These are phyloP conservation scores for Cicer yamashitae DNA, from an alignment of 306 rosid species.

Conservation along the genomic window DNA sequence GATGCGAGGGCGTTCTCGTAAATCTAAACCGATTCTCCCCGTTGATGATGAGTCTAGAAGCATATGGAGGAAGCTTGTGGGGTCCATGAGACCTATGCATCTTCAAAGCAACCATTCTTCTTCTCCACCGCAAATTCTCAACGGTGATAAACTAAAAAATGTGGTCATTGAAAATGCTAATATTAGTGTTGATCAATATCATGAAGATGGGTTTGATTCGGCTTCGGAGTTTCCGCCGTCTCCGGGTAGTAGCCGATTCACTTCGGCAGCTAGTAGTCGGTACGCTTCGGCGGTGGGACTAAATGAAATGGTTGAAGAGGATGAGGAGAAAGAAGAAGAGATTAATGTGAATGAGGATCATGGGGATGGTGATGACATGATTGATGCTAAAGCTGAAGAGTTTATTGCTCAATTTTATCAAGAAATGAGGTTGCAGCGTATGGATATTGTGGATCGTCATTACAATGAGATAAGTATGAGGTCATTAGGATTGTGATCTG, in stretches of 20 bases:
- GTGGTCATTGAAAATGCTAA: neutral
- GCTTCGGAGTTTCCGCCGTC: neutral
- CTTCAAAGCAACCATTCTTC: constrained; percentile 49
- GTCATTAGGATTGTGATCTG: constrained; percentile 51
- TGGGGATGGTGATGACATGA: constrained; percentile 60
- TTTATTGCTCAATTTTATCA: constrained; percentile 79
- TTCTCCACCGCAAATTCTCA: constrained; percentile 16
- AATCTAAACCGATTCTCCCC: constrained; percentile 37
- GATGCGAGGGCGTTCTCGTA: constrained; percentile 58
- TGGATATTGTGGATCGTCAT: constrained; percentile 39
- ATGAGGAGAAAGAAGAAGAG: neutral
- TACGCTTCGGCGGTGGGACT: constrained; percentile 14
- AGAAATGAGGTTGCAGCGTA: constrained; percentile 63
- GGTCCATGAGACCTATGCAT: constrained; percentile 71
- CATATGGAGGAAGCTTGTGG: constrained; percentile 57
- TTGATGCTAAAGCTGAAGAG: constrained; percentile 80
- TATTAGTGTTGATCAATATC: neutral
- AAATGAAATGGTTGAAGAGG: constrained; percentile 50
- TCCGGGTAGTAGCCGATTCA: neutral
- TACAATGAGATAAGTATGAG: constrained; percentile 52
- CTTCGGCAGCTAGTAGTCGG: neutral
- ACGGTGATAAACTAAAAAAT: neutral
- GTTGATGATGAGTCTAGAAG: constrained; percentile 44
- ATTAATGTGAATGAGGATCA: neutral
- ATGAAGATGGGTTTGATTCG: constrained; percentile 7